Evolutionary conservation across 306 rosid species (phyloP).

Genomic region (Pachyrhizus erosus): DNA sequence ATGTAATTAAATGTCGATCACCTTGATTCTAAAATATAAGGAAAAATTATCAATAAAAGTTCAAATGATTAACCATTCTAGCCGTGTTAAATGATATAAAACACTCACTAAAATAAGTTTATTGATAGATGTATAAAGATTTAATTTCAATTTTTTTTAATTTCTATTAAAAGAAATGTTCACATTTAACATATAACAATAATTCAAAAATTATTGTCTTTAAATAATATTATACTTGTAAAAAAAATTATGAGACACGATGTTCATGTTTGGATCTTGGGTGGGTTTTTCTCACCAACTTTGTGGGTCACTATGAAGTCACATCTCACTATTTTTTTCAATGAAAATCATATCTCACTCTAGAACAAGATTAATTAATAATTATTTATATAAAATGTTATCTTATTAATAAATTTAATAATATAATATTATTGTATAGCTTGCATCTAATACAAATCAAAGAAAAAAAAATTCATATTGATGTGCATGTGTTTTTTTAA

Average conservation of each 20-base stretch:
- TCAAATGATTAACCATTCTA: no score
- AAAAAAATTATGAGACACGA: neutral
- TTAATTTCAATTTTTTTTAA: no score
- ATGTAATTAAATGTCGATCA: no score
- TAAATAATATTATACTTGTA: no score
- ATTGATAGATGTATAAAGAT: no score
- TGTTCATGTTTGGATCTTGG: neutral
- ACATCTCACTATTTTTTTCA: neutral
- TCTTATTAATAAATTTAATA: neutral
- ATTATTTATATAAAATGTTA: neutral
- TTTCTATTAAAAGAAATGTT: no score
- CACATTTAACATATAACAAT: no score
- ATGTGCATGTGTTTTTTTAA: neutral
- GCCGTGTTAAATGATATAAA: no score
- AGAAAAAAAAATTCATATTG: neutral
- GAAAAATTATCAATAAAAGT: no score
- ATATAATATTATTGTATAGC: neutral
- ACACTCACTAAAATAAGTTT: no score
- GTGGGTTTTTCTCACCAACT: neutral
- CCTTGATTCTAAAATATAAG: no score
- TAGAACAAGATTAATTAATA: neutral
- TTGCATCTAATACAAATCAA: neutral
- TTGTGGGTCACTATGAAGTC: neutral
- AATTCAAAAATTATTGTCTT: no score
- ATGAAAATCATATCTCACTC: neutral